Evolutionary conservation across 2,329 filamentous ascomycete genomes (phyloP).

Genomic region (Colletotrichum plurivorum): DNA sequence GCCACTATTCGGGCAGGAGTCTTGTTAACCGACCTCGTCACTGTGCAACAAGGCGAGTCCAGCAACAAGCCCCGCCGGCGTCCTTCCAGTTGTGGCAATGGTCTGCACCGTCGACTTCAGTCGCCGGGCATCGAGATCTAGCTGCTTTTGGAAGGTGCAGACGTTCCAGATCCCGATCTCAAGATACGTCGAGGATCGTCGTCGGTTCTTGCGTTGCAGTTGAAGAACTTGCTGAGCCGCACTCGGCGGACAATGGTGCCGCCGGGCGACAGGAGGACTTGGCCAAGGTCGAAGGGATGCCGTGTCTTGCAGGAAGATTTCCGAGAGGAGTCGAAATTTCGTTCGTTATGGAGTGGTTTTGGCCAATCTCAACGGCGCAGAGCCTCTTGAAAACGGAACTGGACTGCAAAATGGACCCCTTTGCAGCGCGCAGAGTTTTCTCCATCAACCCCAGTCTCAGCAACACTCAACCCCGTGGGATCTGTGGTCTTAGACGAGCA

Average conservation of each 20-base stretch:
- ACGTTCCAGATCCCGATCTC: not conserved
- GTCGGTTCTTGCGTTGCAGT: not conserved
- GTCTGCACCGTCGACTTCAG: not conserved
- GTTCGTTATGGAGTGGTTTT: not conserved
- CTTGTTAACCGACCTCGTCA: not conserved
- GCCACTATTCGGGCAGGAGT: slow-evolving; percentile 1
- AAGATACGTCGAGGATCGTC: not conserved
- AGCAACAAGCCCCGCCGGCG: not conserved
- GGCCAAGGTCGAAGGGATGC: not conserved
- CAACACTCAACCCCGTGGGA: not conserved
- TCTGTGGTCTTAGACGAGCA: not conserved
- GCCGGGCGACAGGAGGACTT: not conserved
- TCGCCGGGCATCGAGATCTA: not conserved
- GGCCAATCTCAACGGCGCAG: not conserved
- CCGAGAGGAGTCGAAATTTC: not conserved
- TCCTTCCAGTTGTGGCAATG: slow-evolving; percentile 4
- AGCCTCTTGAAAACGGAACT: not conserved
- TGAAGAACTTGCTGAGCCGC: slow-evolving; percentile 4
- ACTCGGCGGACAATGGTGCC: not conserved
- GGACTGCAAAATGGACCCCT: not conserved
- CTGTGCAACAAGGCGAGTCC: not conserved
- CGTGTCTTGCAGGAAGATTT: not conserved
- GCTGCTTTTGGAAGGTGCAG: not conserved
- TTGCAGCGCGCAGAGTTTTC: not conserved
- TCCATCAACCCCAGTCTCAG: slow-evolving; percentile 1